These are phyloP conservation scores for Boletellus deceptivus DNA, from an alignment of 1,284 basidiomycete species.

Conservation along the genomic window DNA sequence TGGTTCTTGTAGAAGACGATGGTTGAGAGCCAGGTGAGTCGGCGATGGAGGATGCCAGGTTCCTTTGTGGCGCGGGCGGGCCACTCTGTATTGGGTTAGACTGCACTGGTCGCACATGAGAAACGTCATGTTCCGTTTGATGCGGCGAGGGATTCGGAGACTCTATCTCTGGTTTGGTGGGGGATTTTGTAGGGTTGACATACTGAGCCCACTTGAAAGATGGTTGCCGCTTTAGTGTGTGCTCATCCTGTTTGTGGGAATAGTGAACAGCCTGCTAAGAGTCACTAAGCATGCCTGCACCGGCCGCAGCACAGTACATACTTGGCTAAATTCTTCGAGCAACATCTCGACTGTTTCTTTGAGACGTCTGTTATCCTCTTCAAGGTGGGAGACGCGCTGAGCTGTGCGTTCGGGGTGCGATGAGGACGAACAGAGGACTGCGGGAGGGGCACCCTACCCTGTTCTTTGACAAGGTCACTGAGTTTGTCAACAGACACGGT, in stretches of 20 bases:
- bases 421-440: slow-evolving; percentile 8
- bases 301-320: slow-evolving; percentile 20
- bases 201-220: slow-evolving; percentile 84
- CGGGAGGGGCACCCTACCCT: slow-evolving; percentile 51
- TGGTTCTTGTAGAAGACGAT: slow-evolving; percentile 36
- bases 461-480: slow-evolving; percentile 68
- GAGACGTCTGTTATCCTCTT: slow-evolving; percentile 74
- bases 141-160: slow-evolving; percentile 78
- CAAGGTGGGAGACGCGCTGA: slow-evolving; percentile 64
- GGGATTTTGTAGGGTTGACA: slow-evolving; percentile 68
- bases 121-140: slow-evolving; percentile 65
- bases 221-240: slow-evolving; percentile 60
- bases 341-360: slow-evolving; percentile 58
- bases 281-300: slow-evolving; percentile 13
- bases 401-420: slow-evolving; percentile 40
- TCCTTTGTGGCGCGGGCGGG: slow-evolving; percentile 28
- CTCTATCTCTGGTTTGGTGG: slow-evolving; percentile 70
- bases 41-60: slow-evolving; percentile 25
- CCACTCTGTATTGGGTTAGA: slow-evolving; percentile 25
- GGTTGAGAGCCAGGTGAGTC: slow-evolving; percentile 37
- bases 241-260: slow-evolving; percentile 44
- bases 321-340: slow-evolving; percentile 60
- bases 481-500: slow-evolving; percentile 64
- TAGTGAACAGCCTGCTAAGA: slow-evolving; percentile 9
- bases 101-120: slow-evolving; percentile 36